Evolutionary conservation across 2,329 filamentous ascomycete species (phyloP).

Genomic region (Camptophora hylomeconis): DNA sequence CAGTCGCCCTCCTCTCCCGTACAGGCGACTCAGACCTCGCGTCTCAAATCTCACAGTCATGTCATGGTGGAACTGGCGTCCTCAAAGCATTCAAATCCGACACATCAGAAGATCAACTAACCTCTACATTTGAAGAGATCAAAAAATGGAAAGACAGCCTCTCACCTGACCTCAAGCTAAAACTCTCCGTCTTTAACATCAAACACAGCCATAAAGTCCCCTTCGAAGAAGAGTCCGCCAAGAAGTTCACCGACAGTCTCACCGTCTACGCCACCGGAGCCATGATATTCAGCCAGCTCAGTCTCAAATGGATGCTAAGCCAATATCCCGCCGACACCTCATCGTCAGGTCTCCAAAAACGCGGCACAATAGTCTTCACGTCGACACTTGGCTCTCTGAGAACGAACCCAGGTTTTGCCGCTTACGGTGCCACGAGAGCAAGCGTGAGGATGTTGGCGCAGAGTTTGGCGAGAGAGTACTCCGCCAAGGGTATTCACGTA

Average conservation of each 20-base stretch:
- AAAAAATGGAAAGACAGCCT: conserved; percentile 10
- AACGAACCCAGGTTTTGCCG: conserved; percentile 40
- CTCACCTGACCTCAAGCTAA: conserved; percentile 33
- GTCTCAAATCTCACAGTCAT: conserved; percentile 38
- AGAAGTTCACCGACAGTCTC: conserved; percentile 35
- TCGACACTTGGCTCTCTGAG: conserved; percentile 41
- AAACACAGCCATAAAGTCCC: conserved; percentile 43
- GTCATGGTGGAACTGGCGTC: too few relatives aligned
- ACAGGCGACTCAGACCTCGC: conserved; percentile 31
- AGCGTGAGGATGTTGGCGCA: conserved; percentile 44
- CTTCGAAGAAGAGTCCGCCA: conserved; percentile 41
- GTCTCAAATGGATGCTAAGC: conserved; percentile 25
- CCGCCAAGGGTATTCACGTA: conserved; percentile 43
- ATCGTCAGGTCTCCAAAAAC: conserved; percentile 39
- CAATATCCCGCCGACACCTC: conserved; percentile 25
- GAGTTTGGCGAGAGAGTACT: conserved; percentile 43
- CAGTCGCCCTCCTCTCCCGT: conserved; percentile 41
- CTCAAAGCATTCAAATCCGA: conserved; percentile 41
- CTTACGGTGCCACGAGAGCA: conserved; percentile 41
- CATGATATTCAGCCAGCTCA: conserved; percentile 42
- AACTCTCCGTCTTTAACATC: conserved; percentile 42
- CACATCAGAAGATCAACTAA: conserved; percentile 34
- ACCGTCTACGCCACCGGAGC: conserved; percentile 42
- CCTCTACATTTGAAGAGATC: conserved; percentile 37
- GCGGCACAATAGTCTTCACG: conserved; percentile 45